Evolutionary conservation across 2,329 filamentous ascomycete genomes (phyloP).

Genomic region (Venturiaceae sp.): DNA sequence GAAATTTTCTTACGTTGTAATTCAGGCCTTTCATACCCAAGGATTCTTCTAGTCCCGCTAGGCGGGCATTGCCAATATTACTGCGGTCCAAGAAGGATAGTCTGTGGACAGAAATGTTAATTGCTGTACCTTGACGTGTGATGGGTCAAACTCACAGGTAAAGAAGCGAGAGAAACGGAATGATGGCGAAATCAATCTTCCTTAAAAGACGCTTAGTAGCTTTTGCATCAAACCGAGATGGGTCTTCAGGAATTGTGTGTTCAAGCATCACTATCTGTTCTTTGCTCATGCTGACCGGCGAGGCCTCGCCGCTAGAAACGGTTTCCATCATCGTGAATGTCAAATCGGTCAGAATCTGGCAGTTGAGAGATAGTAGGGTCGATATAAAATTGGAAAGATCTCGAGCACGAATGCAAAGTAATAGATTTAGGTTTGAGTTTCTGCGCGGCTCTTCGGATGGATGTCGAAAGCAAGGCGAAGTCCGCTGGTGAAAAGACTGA

Average conservation of each 20-base stretch:
- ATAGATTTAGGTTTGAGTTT: conserved; percentile 12
- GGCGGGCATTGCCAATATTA: conserved; percentile 37
- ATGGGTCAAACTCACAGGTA: conserved; percentile 33
- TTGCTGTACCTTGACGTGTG: background rate
- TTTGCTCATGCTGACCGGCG: background rate
- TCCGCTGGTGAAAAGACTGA: too few relatives aligned
- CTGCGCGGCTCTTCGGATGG: too few relatives aligned
- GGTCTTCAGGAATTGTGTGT: background rate
- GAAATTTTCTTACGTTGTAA: conserved; percentile 16
- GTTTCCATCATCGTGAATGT: background rate
- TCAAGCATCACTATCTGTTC: background rate
- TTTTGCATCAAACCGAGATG: conserved; percentile 23
- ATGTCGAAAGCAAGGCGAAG: too few relatives aligned
- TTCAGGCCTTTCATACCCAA: conserved; percentile 23
- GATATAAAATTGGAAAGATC: too few relatives aligned
- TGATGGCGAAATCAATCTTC: conserved; percentile 45
- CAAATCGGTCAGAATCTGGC: too few relatives aligned
- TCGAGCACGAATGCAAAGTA: too few relatives aligned
- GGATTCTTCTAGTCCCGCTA: conserved; percentile 26
- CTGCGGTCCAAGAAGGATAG: conserved; percentile 30
- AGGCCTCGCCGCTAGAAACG: background rate
- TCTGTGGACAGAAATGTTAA: background rate
- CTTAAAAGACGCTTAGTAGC: conserved; percentile 42
- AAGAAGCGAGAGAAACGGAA: conserved; percentile 50
- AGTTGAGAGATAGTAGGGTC: too few relatives aligned